Evolutionary conservation across 371 early-diverging fungal species (phyloP), one percentile per base, ranked within the genome.

Genomic region (Vairimorpha necatrix): DNA sequence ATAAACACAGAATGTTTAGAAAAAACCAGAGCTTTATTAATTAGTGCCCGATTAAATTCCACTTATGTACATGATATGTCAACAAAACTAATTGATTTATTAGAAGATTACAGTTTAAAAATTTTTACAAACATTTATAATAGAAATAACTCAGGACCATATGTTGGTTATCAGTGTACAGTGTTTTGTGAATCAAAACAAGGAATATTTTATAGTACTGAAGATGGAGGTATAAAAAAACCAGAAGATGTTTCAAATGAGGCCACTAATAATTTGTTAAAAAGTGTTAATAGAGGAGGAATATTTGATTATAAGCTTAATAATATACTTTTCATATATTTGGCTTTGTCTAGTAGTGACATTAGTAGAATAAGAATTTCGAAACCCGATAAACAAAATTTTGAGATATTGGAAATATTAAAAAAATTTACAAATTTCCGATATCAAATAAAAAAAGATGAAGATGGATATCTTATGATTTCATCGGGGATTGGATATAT

Each of bases 111-210:
- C 56, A 95, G 95, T 82, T 91, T 94, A 60, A 94, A 94, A 83
- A 89, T 97, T 67, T 93, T 93, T 81, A 92, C 94, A 13, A 95
- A 95, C 84, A 91, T 94, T 32, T 94, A 90, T 81, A 93, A 93
- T 80, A 94, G 94, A 26, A 90, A 89, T 22, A 94, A 95, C 72
- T 89, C 92, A 53, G 96, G 96, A 34, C 83, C 88, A 61, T 74
- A 76, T 26, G 75, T 80, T 34, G 82, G 82, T 47, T 82, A 58
- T 67, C 74, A 79, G 60, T 69, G 53, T 48, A 50, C 24, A 20
- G 24, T 82, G 54, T 76, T 72, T 65, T 71, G 70, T 11, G 78
- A 79, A 67, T 54, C 67, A 20, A 74, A 82, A 53, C 54, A 62
- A 36, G 78, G 69, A 30, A 66, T 79, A 24, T 79, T 68, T 56